Evolutionary conservation across 1,139 yeast species (phyloP), one percentile per base, ranked within the genome.

Genomic region (Blastobotrys raffinosifermentans): DNA sequence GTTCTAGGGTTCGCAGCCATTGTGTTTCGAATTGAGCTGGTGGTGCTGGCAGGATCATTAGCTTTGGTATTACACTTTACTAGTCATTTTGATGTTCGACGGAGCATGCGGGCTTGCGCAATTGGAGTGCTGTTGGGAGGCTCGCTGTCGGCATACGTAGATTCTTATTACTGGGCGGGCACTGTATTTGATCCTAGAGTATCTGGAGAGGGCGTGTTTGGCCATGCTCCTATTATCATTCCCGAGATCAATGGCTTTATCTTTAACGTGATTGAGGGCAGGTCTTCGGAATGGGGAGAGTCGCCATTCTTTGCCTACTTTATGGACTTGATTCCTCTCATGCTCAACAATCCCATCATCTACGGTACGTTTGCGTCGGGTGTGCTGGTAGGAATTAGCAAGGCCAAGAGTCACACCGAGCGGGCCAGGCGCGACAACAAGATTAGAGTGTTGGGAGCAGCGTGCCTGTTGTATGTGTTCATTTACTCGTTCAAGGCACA

Each of bases 401-500:
- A 25, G 15, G 27, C 27, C 5, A 13, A 25, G 13, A 10, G 7
- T n/a, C 7, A 8, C 5, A 13, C 6, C 7, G 11, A 8, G 7
- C 6, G 11, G 15, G 27, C 27, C 27, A 60, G 54, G 0, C 38
- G 39, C 14, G 29, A 38, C 17, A 32, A 22, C 58, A 61, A 26
- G 44, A 57, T 19, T 22, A 65, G 64, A 18, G 53, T 70, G 3
- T 48, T 70, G 9, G 63, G 70, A 0, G 48, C 69, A 6, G 65
- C 86, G 0, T 63, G 82, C 0, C 26, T 77, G 1, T 26, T 75
- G 8, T 89, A 66, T 55, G 69, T 86, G 20, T 49, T 66, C 2
- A 56, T 74, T 2, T 72, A 87, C 72, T 87, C 96, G 0, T 58
- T 80, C 39, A 94, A 83, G 57, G 91, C 94, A 1, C 97, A 89